Evolutionary conservation across 768 basidiomycete genomes (phyloP), one percentile per base, ranked within the genome.

Genomic region (Lentinula lateritia): DNA sequence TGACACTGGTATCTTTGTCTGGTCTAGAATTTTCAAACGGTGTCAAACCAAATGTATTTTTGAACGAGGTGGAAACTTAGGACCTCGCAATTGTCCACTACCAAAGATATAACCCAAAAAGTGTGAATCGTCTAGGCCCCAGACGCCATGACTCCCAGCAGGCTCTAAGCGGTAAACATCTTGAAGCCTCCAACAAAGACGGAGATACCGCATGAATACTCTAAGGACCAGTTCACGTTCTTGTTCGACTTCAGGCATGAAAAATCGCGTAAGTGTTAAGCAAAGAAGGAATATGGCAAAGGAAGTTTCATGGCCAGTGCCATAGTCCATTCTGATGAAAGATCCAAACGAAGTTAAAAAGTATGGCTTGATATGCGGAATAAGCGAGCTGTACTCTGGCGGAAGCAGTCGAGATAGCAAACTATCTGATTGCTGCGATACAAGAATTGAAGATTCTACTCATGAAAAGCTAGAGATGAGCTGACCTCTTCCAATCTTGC

Each of bases 131-230:
- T 98, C 95, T 41, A 98, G 75, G 1, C 95, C 97, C 97, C 96
- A 99, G 0, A 98, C 96, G 4, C 97, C 97, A 70, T 98, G 95
- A 64, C 92, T 95, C 7, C 97, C 97, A 2, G 97, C 97, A 5
- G 95, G 95, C 73, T 98, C 96, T 9, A 99, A 85, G 53, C 80
- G 85, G 72, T 98, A 99, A 36, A 84, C 82, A 64, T 94, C 91
- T 71, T 98, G 95, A 15, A 98, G 79, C 61, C 81, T 82, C 85
- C 92, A 95, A 64, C 89, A 91, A 38, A 98, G 79, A 38, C 80
- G 79, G 46, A 95, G 75, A 71, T 99, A 99, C 48, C 89, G 84
- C 32, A 83, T 70, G 66, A 92, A 93, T 12, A 93, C 76, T n/a
- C 66, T 69, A n/a, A 90, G 72, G 7, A 82, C 81, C 10, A 83